phyloP scores from a whole-genome alignment of 139 green algal species.

The Coelastrella sp. region DNA sequence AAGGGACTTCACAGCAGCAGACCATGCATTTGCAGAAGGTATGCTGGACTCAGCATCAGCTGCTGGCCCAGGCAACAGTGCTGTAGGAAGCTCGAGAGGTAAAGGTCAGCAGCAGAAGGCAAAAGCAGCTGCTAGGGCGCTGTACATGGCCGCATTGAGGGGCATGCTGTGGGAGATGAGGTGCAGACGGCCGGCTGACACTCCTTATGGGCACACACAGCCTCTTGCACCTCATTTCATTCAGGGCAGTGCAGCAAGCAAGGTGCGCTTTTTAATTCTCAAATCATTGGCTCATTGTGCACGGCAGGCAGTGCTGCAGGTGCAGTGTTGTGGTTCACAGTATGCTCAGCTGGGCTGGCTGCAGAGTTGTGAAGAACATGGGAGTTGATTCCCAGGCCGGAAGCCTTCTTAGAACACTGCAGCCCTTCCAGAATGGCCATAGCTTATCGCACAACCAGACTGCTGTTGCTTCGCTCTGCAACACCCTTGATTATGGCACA shows the following conservation, averaged over 20 bases:
- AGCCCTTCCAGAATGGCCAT: no score
- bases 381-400: no score
- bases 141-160: slow-evolving; percentile 60
- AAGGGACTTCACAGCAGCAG: slow-evolving; percentile 20
- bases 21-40: slow-evolving; percentile 13
- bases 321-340: no score
- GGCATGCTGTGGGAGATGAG: slow-evolving; percentile 66
- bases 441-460: no score
- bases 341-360: no score
- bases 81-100: neutral
- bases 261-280: slow-evolving; percentile 12
- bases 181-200: slow-evolving; percentile 44
- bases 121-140: slow-evolving; percentile 26
- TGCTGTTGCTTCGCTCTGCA: no score
- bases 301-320: no score
- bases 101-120: neutral
- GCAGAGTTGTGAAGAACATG: no score
- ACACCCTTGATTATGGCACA: no score
- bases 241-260: neutral
- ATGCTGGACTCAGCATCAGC: neutral
- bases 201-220: slow-evolving; percentile 69
- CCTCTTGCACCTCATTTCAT: slow-evolving; percentile 41
- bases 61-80: neutral
- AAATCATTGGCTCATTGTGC: no score
- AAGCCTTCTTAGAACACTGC: no score